phyloP scores from a whole-genome alignment of 2,329 filamentous ascomycete species.

The Xylariales sp. region DNA sequence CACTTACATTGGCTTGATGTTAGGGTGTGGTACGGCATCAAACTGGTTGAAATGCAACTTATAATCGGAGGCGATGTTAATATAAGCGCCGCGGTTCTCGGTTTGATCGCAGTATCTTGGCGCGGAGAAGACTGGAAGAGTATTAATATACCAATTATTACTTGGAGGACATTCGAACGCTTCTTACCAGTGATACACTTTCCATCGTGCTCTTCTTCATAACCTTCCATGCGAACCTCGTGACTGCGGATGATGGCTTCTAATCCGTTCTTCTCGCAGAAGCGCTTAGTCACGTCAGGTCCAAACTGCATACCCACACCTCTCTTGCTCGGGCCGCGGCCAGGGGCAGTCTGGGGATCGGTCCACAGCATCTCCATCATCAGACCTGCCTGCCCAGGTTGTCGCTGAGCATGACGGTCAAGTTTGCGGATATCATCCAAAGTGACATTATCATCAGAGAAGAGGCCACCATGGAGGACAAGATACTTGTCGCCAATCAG shows the following conservation, averaged over 20 bases:
- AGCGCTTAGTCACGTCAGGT: conserved; percentile 90
- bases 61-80: conserved; percentile 89
- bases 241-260: conserved; percentile 95
- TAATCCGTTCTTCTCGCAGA: conserved; percentile 93
- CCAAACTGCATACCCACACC: conserved; percentile 96
- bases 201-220: conserved; percentile 94
- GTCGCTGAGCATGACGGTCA: conserved; percentile 83
- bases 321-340: conserved; percentile 90
- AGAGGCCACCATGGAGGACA: conserved; percentile 89
- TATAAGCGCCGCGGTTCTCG: conserved; percentile 97
- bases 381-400: conserved; percentile 86
- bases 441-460: conserved; percentile 90
- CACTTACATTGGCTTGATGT: conserved; percentile 78
- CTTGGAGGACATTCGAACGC: neutral
- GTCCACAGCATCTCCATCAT: conserved; percentile 99
- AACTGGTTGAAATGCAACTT: conserved; percentile 93
- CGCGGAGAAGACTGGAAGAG: conserved; percentile 77
- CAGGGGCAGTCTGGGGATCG: conserved; percentile 81
- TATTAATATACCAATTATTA: conserved; percentile 15
- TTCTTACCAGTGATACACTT: conserved; percentile 82
- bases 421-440: conserved; percentile 92
- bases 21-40: conserved; percentile 91
- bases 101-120: conserved; percentile 97
- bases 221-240: conserved; percentile 98
- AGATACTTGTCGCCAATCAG: conserved; percentile 88